These are phyloP conservation scores for Solanum virginianum DNA, from an alignment of 257 asterid genomes.

Conservation along the genomic window DNA sequence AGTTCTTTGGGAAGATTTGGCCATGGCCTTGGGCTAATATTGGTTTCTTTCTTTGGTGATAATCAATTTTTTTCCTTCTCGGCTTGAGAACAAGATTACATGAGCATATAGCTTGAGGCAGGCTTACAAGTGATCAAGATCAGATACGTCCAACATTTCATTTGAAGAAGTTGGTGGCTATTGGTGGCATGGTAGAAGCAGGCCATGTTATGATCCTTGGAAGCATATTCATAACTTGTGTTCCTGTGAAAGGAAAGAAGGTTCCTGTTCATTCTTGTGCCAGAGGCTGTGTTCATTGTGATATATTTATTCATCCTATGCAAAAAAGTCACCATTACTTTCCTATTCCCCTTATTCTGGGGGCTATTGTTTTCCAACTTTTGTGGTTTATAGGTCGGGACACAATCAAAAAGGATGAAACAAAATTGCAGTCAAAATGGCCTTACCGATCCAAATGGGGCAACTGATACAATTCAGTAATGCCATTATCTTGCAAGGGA, in stretches of 20 bases:
- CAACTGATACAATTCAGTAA: slow-evolving; percentile 11
- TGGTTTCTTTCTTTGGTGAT: not conserved
- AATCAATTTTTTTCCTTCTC: not conserved
- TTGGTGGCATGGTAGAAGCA: not conserved
- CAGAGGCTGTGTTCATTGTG: not conserved
- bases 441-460: slow-evolving; percentile 7
- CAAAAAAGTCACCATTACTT: not conserved
- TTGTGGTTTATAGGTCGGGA: not conserved
- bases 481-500: slow-evolving; percentile 14
- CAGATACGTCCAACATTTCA: not conserved
- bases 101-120: too few relatives aligned
- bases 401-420: not conserved
- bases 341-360: not conserved
- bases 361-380: slow-evolving; percentile 7
- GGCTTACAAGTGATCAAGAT: not conserved
- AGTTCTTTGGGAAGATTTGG: slow-evolving; percentile 25
- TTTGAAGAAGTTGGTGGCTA: not conserved
- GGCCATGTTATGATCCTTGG: not conserved
- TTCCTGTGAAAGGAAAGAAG: not conserved
- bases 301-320: not conserved
- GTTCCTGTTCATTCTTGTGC: not conserved
- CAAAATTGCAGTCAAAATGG: slow-evolving; percentile 4
- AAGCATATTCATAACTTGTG: not conserved
- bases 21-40: slow-evolving; percentile 5
- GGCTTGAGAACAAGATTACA: too few relatives aligned